Base-by-base conservation (phyloP, 1,139 yeast species). In the Hansenula lynferdii region DNA sequence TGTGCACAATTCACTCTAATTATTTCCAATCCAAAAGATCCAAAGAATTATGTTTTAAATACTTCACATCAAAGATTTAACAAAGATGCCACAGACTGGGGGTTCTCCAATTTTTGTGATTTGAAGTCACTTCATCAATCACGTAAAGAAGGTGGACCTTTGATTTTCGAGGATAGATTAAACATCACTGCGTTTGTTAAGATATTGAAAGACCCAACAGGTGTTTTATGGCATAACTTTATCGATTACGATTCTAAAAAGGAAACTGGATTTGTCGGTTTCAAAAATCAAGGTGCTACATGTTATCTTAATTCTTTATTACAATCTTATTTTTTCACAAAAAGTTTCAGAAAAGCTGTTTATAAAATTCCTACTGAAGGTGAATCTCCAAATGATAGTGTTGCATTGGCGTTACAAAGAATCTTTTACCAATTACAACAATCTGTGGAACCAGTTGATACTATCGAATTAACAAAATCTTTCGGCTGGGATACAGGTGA, bases 401-500 rank as follows among this genome's bases (percentile, higher is more conserved):
- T 90, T 4, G 82, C 96, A 0, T 65, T 85, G 20, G 92, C 97
- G 0, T 67, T 92, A 36, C 99, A 94, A 58, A 73, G 96, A 48
- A 75, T 90, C 23, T 92, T 92, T 54, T 90, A 86, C 57, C 77
- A 77, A 47, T 68, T 92, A 47, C 80, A 84, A 49, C 80, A 80
- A 5, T 82, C 96, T 0, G 64, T 70, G 17, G 78, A 75, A 20
- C 86, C 97, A 0, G 80, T 90, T 5, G 94, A 86, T 41, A 92
- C 99, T 0, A 61, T 77, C 47, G 96, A 87, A 56, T 69, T 92
- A 42, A 92, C 98, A 0, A 77, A 78, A 45, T 83, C 97, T 0
- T 92, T 92, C 68, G 98, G 99, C 9, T 92, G 99, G 99, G 96
- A 90, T 58, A 76, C 89, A 9, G 82, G 83, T 10, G 98, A 92